Evolutionary conservation across 2,329 filamentous ascomycete species (phyloP), one percentile per base, ranked within the genome.

Genomic region (Colletotrichum somersetense): DNA sequence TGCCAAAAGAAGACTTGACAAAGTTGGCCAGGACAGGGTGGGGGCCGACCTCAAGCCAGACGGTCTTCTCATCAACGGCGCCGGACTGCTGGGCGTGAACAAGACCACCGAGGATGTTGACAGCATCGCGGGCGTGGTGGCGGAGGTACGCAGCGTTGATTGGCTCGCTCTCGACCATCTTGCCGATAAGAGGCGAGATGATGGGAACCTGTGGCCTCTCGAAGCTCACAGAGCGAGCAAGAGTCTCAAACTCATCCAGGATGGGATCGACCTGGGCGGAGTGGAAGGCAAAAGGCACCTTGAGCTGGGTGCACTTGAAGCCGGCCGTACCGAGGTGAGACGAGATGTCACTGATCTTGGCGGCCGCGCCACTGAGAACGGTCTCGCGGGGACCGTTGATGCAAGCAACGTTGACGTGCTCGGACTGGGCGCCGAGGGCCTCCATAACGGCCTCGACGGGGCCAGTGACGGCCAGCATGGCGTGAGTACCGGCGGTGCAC

Each of bases 341-440:
- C 11, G 87, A 85, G 20, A 90, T 83, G 5, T 83, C 79, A 4
- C 80, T 76, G 50, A 89, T 82, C 65, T 85, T 80, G 1, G 77
- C 76, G 0, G 82, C 81, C 12, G 78, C 76, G 12, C 86, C 87
- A 30, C 83, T 83, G n/a, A 96, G 84, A 2, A 96, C 94, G 12
- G 91, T 95, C 78, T 94, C 92, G 62, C 89, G 85, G 0, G 91
- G 90, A 0, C 91, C 90, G 76, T 97, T 97, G 79, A 94, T 88
- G 83, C 94, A 96, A 20, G 93, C 91, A 42, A 89, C 76, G 50
- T 88, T 87, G 65, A 86, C 78, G 6, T 80, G 82, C 76, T 74
- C 67, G 1, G 78, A 77, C 48, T 77, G 77, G n/a, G 79, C 85
- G 74, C 81, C 82, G 20, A 89, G 85, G 63, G 86, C 86, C 33